Conservation (phyloP, 148 eudicot species). For the Rhododendron henanense region DNA sequence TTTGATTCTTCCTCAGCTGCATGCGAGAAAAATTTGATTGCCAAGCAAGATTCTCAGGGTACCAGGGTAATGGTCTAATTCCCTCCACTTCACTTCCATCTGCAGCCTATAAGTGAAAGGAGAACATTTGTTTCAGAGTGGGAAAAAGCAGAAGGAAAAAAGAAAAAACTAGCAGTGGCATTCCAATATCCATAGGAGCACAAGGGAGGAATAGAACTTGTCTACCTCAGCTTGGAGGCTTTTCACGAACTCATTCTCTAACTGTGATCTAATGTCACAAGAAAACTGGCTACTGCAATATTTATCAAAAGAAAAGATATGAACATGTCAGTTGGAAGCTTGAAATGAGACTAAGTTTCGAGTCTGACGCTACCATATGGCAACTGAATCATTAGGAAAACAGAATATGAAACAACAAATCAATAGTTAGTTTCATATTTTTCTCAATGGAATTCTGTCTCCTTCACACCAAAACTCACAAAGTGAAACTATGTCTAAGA, state of each 20-base stretch:
- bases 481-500: background rate
- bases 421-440: background rate
- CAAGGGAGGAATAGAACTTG: constrained; percentile 11
- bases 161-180: background rate
- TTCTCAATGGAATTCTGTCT: background rate
- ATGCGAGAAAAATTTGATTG: constrained; percentile 89
- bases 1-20: constrained; percentile 87
- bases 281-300: constrained; percentile 83
- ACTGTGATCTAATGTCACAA: constrained; percentile 58
- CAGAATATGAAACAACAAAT: background rate
- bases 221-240: constrained; percentile 81
- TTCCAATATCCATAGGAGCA: background rate
- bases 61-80: constrained; percentile 85
- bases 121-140: background rate
- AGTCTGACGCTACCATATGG: background rate
- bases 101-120: constrained; percentile 34
- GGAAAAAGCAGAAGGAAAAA: background rate
- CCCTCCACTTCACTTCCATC: constrained; percentile 76
- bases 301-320: background rate
- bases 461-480: background rate
- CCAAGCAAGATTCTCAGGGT: constrained; percentile 96
- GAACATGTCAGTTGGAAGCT: background rate
- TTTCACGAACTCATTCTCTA: constrained; percentile 81
- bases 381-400: background rate
- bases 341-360: background rate